phyloP scores from a whole-genome alignment of 78 protist genomes.

The Dictyostelium capitatum region DNA sequence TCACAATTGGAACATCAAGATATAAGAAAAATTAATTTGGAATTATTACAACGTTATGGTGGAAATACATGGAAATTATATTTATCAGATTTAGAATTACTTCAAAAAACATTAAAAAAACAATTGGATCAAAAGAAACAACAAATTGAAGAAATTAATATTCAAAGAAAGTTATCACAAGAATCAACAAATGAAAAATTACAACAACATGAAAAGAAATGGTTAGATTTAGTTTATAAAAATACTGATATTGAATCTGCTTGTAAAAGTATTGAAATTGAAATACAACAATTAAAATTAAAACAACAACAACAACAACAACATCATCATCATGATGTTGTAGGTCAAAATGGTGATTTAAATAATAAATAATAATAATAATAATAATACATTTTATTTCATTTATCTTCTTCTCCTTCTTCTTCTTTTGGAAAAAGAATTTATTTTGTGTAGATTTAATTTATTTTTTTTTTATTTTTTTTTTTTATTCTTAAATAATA shows the following conservation, averaged over 20 bases:
- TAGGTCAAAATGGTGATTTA: not conserved
- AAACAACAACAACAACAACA: conserved; percentile 30
- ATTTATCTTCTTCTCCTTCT: too few species aligned
- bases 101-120: conserved; percentile 1
- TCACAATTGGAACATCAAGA: conserved; percentile 78
- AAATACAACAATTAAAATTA: conserved; percentile 35
- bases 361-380: not conserved
- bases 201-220: conserved; percentile 33
- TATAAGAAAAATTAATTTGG: conserved; percentile 30
- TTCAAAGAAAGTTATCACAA: conserved; percentile 65
- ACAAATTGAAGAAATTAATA: conserved; percentile 42
- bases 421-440: too few species aligned
- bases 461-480: not conserved
- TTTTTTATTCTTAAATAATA: not conserved
- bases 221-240: conserved; percentile 56
- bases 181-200: conserved; percentile 7
- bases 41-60: conserved; percentile 45
- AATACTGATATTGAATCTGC: conserved; percentile 57
- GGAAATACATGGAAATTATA: conserved; percentile 33
- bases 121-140: not conserved
- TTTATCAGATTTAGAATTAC: conserved; percentile 22
- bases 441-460: too few species aligned
- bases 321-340: not conserved
- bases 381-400: too few species aligned
- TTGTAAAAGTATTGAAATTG: conserved; percentile 33